These are phyloP conservation scores for Noccaea caerulescens DNA, from an alignment of 345 rosid species.

Conservation along the genomic window DNA sequence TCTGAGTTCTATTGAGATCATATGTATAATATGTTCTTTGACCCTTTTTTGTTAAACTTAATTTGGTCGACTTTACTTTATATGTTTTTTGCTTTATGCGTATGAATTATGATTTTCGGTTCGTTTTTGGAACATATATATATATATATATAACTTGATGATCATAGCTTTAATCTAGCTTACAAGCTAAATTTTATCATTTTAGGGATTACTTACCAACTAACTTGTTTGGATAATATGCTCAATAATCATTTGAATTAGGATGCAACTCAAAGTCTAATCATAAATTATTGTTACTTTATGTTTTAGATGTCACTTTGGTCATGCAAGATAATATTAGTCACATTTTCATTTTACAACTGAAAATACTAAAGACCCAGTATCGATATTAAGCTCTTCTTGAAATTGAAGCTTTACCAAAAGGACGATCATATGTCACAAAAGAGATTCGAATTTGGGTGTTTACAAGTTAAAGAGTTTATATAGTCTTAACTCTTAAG, in stretches of 20 bases:
- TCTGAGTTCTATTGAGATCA: constrained; percentile 36
- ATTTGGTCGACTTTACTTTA: constrained; percentile 13
- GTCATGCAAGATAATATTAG: background rate
- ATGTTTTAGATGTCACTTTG: background rate
- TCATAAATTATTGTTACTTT: too few relatives aligned
- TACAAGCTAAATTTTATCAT: too few relatives aligned
- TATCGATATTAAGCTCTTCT: background rate
- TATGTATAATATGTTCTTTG: constrained; percentile 36
- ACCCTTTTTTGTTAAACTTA: constrained; percentile 10
- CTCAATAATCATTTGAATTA: too few relatives aligned
- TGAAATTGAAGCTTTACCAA: background rate
- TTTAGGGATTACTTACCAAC: too few relatives aligned
- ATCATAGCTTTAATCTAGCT: background rate
- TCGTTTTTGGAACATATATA: background rate
- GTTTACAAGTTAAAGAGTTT: background rate
- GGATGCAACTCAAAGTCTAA: too few relatives aligned
- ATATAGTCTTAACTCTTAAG: background rate
- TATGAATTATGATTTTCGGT: background rate
- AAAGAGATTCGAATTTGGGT: constrained; percentile 20
- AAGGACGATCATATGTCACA: background rate
- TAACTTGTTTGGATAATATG: too few relatives aligned
- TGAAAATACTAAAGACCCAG: background rate
- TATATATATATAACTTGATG: background rate
- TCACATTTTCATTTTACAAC: background rate
- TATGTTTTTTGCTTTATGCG: constrained; percentile 7